Evolutionary conservation across 1,284 basidiomycete species (phyloP), one percentile per base, ranked within the genome.

Genomic region (Coniferiporia sulphurascens): DNA sequence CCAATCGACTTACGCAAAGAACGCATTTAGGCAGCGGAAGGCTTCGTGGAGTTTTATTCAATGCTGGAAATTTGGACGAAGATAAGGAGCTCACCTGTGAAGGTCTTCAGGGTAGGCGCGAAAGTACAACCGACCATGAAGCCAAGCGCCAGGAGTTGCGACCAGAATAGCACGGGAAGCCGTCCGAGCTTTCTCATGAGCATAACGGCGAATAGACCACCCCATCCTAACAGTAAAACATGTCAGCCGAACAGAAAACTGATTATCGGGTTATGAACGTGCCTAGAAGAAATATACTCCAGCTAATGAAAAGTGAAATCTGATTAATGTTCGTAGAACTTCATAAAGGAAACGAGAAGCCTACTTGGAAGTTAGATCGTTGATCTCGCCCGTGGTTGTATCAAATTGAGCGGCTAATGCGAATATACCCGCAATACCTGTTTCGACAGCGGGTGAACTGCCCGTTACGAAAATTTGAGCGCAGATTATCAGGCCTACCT

Each of bases 251-350:
- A 44, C 38, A 27, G 12, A 21, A 4, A 41, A 49, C 32, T 19
- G 32, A 55, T 35, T 13, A 2, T 41, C 13, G 21, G 13, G 12
- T 17, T 19, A 6, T 59, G 22, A 3, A 52, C 73, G 58, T 52
- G 80, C 83, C 83, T 12, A 86, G 72, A 19, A 86, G 70, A 69
- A 87, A 86, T 57, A 87, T 87, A 65, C 83, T 85, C 84, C 83
- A 85, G 68, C 84, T 85, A 59, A 27, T 27, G 27, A 5, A 38
- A 52, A n/a, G 32, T 50, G 32, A 44, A 21, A 17, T n/a, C 4
- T 12, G 36, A 51, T 62, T 17, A 48, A 15, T 34, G 21, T n/a
- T n/a, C n/a, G 17, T 19, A n/a, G 19, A 46, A 46, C 17, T n/a
- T 15, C 12, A 41, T 46, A 8, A 46, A n/a, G 19, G 17, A 46